These are phyloP conservation scores for Ogataea ramenticola DNA, from an alignment of 805 yeast species.

Conservation along the genomic window DNA sequence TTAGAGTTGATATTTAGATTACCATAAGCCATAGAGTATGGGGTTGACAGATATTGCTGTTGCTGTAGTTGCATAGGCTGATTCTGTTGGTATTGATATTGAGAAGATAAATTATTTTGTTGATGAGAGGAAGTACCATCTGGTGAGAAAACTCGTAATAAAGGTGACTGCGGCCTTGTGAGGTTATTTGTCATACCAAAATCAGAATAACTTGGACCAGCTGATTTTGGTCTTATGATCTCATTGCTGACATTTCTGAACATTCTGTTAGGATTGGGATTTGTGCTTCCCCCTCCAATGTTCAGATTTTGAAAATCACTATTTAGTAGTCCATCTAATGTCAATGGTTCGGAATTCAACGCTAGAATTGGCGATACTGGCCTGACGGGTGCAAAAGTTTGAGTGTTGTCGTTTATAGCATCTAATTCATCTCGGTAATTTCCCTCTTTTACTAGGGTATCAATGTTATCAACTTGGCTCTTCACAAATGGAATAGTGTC, in stretches of 20 bases:
- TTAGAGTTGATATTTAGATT: constrained; percentile 1
- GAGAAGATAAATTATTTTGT: background rate
- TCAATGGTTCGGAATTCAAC: constrained; percentile 27
- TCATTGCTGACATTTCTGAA: constrained; percentile 8
- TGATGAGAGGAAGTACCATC: background rate
- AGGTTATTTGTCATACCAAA: background rate
- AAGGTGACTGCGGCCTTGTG: background rate
- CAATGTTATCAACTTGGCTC: constrained; percentile 29
- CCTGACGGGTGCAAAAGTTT: constrained; percentile 17
- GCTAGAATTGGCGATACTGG: constrained; percentile 27
- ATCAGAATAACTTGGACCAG: constrained; percentile 30
- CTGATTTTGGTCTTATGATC: constrained; percentile 35
- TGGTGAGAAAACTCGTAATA: constrained; percentile 1
- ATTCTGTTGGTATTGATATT: background rate
- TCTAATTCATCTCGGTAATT: background rate
- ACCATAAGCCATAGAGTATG: constrained; percentile 16
- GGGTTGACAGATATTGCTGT: constrained; percentile 10
- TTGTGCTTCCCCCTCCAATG: constrained; percentile 2
- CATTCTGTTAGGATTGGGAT: background rate
- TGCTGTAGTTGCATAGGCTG: background rate
- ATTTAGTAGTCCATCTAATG: constrained; percentile 32
- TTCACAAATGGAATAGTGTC: constrained; percentile 39
- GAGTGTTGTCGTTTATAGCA: constrained; percentile 11
- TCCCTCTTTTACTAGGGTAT: constrained; percentile 5
- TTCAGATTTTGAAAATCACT: constrained; percentile 4